Evolutionary conservation across 2,329 filamentous ascomycete genomes (phyloP), one percentile per base, ranked within the genome.

Genomic region (Xylariaceae sp.): DNA sequence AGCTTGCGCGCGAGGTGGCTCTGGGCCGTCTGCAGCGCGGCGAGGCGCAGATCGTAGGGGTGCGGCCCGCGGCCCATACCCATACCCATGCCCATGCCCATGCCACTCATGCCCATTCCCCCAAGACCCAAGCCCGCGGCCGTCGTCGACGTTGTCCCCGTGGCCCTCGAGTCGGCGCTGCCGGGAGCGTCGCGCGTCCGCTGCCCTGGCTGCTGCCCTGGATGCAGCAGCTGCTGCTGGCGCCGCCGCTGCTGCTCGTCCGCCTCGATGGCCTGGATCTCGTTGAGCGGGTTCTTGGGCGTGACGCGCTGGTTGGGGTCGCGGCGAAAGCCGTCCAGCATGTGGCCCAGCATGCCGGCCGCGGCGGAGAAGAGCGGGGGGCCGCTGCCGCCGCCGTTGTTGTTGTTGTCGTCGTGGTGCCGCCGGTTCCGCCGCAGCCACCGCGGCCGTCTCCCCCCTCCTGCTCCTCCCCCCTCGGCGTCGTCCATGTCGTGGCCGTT

Each of bases 1-100:
- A 94, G 63, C 56, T 78, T 80, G 51, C 88, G 72, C 32, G 83
- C 77, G 32, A 96, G 68, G 6, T 82, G 77, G 29, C 84, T 81
- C 44, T 80, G 72, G 4, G 85, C 83, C 2, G 86, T 89, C 52
- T 88, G 80, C 44, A 86, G 62, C 52, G 85, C 72, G 30, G 74
- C 77, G 46, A 62, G 59, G 18, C 65, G 67, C 32, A 77, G 44
- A 48, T 77, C 72, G 45, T 70, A 77, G 51, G 72, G 72, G 37
- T 72, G 67, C 2, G 59, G 15, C 43, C 45, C 22, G 39, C 35
- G 52, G 39, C 35, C 47, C 37, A 31, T 58, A 49, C 44, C 39
- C 26, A 34, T 29, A 49, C 51, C 40, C 28, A 50, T 43, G n/a
- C 12, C 12, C n/a, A n/a, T 23, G 8, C 21, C 12, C 21, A 8